Evolutionary conservation across 495 filamentous ascomycete species (phyloP).

Genomic region (Penicillium paxilli): DNA sequence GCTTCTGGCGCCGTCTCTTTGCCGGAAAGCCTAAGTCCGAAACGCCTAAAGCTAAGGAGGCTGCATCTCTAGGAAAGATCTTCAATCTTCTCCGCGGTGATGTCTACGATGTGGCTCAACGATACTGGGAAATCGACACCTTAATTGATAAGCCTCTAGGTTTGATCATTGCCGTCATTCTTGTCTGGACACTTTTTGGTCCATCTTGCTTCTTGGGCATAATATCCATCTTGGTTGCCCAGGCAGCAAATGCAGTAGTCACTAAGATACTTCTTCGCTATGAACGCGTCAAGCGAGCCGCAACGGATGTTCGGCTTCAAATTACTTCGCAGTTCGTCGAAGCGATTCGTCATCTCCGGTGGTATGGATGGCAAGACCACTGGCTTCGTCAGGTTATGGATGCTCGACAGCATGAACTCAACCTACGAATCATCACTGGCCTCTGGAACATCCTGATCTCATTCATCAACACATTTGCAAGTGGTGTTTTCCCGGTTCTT

Average conservation of each 20-base stretch:
- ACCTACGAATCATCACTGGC: conserved; percentile 62
- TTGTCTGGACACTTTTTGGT: conserved; percentile 75
- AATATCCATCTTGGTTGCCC: conserved; percentile 61
- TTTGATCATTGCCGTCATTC: conserved; percentile 62
- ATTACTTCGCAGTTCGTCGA: conserved; percentile 78
- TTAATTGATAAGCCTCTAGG: conserved; percentile 69
- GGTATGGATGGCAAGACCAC: conserved; percentile 82
- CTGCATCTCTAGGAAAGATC: conserved; percentile 80
- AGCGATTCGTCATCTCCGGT: conserved; percentile 79
- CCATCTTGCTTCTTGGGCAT: conserved; percentile 77
- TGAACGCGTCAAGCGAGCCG: conserved; percentile 62
- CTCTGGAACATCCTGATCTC: conserved; percentile 59
- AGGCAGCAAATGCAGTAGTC: conserved; percentile 62
- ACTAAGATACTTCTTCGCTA: conserved; percentile 60
- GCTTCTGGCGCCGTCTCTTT: conserved; percentile 15
- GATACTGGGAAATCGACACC: conserved; percentile 77
- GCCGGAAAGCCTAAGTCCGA: conserved; percentile 6
- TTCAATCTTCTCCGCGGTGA: conserved; percentile 78
- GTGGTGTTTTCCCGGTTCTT: conserved; percentile 72
- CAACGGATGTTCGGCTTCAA: conserved; percentile 72
- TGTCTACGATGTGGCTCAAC: conserved; percentile 79
- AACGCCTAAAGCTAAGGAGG: conserved; percentile 44
- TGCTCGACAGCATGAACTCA: conserved; percentile 65
- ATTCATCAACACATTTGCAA: conserved; percentile 63
- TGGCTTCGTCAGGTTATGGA: conserved; percentile 76